phyloP scores from a whole-genome alignment of 2,329 filamentous ascomycete genomes.

The Fusarium floridanum region DNA sequence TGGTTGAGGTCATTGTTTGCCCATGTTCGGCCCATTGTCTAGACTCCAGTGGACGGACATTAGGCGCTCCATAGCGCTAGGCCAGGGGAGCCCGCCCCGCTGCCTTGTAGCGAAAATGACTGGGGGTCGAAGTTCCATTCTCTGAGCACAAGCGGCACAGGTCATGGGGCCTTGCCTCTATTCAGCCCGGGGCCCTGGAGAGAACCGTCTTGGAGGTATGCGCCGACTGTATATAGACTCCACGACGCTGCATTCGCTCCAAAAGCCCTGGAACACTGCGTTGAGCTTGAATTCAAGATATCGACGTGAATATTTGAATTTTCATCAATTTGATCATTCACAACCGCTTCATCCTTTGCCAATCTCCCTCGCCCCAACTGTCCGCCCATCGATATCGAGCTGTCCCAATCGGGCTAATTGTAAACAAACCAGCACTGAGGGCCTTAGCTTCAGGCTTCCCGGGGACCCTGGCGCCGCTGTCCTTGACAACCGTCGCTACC shows the following conservation, averaged over 20 bases:
- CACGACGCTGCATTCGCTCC: slow-evolving; percentile 36
- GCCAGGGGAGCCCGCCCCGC: slow-evolving; percentile 13
- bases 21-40: not conserved
- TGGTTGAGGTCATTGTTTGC: not conserved
- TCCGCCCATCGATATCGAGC: slow-evolving; percentile 29
- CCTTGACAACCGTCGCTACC: slow-evolving; percentile 51
- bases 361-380: slow-evolving; percentile 21
- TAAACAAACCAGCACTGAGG: slow-evolving; percentile 53
- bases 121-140: not conserved
- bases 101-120: not conserved
- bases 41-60: not conserved
- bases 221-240: slow-evolving; percentile 31
- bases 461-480: slow-evolving; percentile 45
- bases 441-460: slow-evolving; percentile 48
- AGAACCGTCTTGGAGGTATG: slow-evolving; percentile 29
- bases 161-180: slow-evolving; percentile 5
- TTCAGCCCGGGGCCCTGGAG: not conserved
- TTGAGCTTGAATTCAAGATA: not conserved
- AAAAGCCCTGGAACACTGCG: slow-evolving; percentile 1
- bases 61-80: slow-evolving; percentile 9
- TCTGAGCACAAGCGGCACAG: not conserved
- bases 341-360: slow-evolving; percentile 10
- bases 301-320: not conserved
- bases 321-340: not conserved
- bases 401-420: slow-evolving; percentile 55